A percentile compares a stretch with the other conserved stretches of the same genome.
phyloP scores from a whole-genome alignment of 306 rosid species.

The Comarum palustre region DNA sequence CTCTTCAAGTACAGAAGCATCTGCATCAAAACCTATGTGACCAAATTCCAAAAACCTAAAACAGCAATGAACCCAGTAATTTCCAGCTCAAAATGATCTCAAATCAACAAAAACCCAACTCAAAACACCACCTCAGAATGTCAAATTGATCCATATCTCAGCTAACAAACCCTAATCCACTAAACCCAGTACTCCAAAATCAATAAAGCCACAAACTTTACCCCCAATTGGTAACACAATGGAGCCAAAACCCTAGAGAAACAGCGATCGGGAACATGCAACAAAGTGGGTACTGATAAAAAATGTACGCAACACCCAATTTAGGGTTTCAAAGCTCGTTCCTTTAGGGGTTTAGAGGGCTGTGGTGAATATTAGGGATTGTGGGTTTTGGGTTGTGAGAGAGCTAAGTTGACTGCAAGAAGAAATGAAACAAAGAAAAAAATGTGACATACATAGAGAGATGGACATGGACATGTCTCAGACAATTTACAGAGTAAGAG shows the following conservation, averaged over 20 bases:
- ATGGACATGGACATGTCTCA: slow-evolving; percentile 34
- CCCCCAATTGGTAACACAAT: slow-evolving; percentile 25
- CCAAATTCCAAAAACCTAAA: not conserved
- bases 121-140: not conserved
- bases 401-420: slow-evolving; percentile 50
- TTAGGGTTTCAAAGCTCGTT: slow-evolving; percentile 31
- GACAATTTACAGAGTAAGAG: slow-evolving; percentile 34
- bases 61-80: slow-evolving; percentile 12
- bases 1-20: slow-evolving; percentile 2
- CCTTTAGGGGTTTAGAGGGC: slow-evolving; percentile 13
- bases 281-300: slow-evolving; percentile 22
- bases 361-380: slow-evolving; percentile 4
- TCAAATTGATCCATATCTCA: slow-evolving; percentile 18
- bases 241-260: slow-evolving; percentile 51
- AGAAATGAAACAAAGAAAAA: not conserved
- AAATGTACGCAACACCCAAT: slow-evolving; percentile 32
- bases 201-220: slow-evolving; percentile 36
- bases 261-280: slow-evolving; percentile 47
- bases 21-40: slow-evolving; percentile 15
- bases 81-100: not conserved
- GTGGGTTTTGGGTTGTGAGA: slow-evolving; percentile 23
- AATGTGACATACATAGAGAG: slow-evolving; percentile 52
- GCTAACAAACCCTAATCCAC: slow-evolving; percentile 42
- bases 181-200: slow-evolving; percentile 36
- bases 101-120: slow-evolving; percentile 8